Base-by-base conservation (phyloP, 768 basidiomycete species). In the Favolaschia claudopus region DNA sequence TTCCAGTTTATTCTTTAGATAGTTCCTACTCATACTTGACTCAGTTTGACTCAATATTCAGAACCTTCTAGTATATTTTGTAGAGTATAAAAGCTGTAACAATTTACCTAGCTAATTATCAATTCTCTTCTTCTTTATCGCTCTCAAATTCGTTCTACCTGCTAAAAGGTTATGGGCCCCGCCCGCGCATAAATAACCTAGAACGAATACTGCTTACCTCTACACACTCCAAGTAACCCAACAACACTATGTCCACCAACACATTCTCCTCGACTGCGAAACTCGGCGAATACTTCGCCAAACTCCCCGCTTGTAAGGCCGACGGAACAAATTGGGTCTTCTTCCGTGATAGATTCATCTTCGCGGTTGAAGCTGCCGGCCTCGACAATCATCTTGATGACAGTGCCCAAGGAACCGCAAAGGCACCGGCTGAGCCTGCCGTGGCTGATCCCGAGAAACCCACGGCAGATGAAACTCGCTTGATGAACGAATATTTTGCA, bases 261-360 rank as follows among this genome's bases (percentile, higher is more conserved):
- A 50, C 57, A 19, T 27, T 55, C 33, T 55, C 54, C 24, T 46
- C 54, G 17, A 55, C 44, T 20, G 39, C 57, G 4, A 53, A 59
- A 44, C 57, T 52, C 19, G 57, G 50, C 17, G 57, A 59, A 31
- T 59, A 52, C 34, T 52, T 54, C 31, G 20, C 52, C 31, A 54
- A 54, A 32, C 28, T 53, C 17, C 51, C 51, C 14, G 32, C 29
- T 15, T 52, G 50, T 29, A 52, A 52, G 19, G 50, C 50, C 28
- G 50, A 52, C 19, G 50, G 50, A 7, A 52, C 38, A 14, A 52
- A 52, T 19, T 51, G 49, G 49, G 37, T 47, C 5, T 47, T 47
- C 17, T 47, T 47, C 31, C 28, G 45, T 12, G 46, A 48, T 14
- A 19, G 46, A n/a, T 52, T 52, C 27, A n/a, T 52, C n/a, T 52